Evolutionary conservation across 202 grass and related monocot genomes (phyloP), one percentile per base, ranked within the genome.

Genomic region (Setaria italica): DNA sequence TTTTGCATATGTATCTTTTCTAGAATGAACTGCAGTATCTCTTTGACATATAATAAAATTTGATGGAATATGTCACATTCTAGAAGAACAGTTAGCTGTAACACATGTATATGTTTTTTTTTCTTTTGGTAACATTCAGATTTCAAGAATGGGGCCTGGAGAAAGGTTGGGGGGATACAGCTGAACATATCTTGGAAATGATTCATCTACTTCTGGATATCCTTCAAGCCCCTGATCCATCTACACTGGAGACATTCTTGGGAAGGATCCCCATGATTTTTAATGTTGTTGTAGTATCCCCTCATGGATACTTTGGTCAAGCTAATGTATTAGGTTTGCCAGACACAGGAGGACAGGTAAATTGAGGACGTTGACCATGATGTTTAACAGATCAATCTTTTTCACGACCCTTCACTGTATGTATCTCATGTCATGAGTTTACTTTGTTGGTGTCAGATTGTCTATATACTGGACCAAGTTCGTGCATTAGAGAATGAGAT

Each of bases 391-490:
- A 17, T 78, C 20, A 75, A 39, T 9, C 25, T 34, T 72, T 67
- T 64, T 54, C 49, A 37, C 16, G 29, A 50, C 62, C 46, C 21
- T 79, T 45, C n/a, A 49, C 6, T 69, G 11, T 63, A 63, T 63
- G 1, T 41, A 68, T 89, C 9, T 76, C 55, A 66, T 82, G 8
- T 50, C 25, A 66, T 56, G 74, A 66, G 12, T 63, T 62, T 71
- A 60, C 20, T 76, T 10, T 78, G 53, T 2, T 56, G 34, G 21
- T 79, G 32, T 81, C 77, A 99, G 97, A 60, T 99, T 86, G 97
- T 99, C 63, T 99, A 99, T 90, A 99, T 99, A 91, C 76, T 99
- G 87, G 97, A 99, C 67, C 97, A 99, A 92, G 97, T 99, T 63
- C 90, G 97, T 91, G 93, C 97, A n/a, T 50, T 99, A 83, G 97